Evolutionary conservation across 2,329 filamentous ascomycete species (phyloP), one percentile per base, ranked within the genome.

Genomic region (Colletotrichum truncatum): DNA sequence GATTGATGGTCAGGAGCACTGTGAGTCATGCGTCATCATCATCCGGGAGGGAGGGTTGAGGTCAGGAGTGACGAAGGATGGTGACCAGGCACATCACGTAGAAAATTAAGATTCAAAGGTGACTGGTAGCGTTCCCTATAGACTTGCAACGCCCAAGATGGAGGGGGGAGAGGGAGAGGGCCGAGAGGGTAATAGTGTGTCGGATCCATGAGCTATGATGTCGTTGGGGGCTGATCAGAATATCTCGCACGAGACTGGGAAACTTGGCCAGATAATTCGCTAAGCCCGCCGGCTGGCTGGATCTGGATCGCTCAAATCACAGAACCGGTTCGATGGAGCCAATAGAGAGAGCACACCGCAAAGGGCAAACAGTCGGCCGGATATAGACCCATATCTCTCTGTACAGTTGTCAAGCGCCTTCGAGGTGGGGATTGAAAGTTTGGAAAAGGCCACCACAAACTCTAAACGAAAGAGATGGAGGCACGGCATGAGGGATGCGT

Each of bases 1-100:
- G 21, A 25, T 36, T 14, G 36, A 25, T 34, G 57, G 25, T 53
- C 41, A 55, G 32, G 48, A 62, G 23, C 34, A 43, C 32, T 11
- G 28, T 28, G 57, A 65, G 49, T 62, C 57, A 55, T 65, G 62
- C 48, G 49, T 62, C 56, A 55, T 49, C 25, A 18, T 21, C 25
- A 34, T 36, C 16, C 21, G 12, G 26, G 46, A 45, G 41, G 34
- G 49, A 49, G 28, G 48, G 14, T 30, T 21, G 53, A 45, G 56
- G 38, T 26, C 16, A 45, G 9, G 34, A 23, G 32, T 46, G 46
- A 64, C 45, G 18, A 46, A 46, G 46, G 9, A 48, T 18, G 11
- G 11, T n/a, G n/a, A n/a, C 18, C 48, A 16, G 18, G 23, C 16
- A 49, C 10, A 25, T 21, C 16, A 49, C 10, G 18, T 21, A 23